These are phyloP conservation scores for Chytriomyces confervae DNA, from an alignment of 192 early-diverging fungal species.

Conservation along the genomic window DNA sequence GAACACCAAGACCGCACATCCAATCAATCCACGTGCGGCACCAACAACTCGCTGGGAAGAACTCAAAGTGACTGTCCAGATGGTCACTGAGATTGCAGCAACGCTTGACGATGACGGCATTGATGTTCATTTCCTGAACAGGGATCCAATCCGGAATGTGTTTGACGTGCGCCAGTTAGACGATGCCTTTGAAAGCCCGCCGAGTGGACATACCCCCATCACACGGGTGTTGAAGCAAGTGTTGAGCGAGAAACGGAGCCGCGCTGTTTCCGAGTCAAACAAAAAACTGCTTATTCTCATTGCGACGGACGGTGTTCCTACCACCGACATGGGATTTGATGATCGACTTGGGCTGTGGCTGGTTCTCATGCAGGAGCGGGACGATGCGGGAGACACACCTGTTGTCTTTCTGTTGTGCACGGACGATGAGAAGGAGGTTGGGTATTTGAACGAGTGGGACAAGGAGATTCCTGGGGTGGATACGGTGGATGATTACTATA, in stretches of 20 bases:
- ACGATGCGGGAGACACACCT: background rate
- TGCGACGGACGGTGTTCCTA: constrained; percentile 28
- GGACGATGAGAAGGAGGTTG: constrained; percentile 25
- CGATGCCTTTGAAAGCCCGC: background rate
- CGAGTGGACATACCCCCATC: constrained; percentile 22
- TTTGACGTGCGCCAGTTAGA: background rate
- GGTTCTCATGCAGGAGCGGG: constrained; percentile 18
- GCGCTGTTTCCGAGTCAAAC: background rate
- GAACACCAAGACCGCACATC: constrained; percentile 4
- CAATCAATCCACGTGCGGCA: constrained; percentile 11
- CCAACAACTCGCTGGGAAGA: constrained; percentile 34
- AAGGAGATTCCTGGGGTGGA: constrained; percentile 12
- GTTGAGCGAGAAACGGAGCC: constrained; percentile 7
- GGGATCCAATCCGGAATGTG: constrained; percentile 16
- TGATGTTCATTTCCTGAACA: constrained; percentile 35
- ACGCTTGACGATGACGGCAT: constrained; percentile 29
- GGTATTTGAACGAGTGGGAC: constrained; percentile 31
- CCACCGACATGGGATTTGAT: background rate
- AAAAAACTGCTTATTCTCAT: constrained; percentile 25
- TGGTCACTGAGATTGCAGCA: constrained; percentile 26
- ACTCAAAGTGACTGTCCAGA: constrained; percentile 25
- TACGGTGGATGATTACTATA: constrained; percentile 25
- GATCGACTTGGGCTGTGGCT: background rate
- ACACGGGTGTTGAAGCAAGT: constrained; percentile 11
- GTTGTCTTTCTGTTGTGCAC: constrained; percentile 23